Base-by-base conservation (phyloP, 768 basidiomycete species). In the Tephrocybe sp. region DNA sequence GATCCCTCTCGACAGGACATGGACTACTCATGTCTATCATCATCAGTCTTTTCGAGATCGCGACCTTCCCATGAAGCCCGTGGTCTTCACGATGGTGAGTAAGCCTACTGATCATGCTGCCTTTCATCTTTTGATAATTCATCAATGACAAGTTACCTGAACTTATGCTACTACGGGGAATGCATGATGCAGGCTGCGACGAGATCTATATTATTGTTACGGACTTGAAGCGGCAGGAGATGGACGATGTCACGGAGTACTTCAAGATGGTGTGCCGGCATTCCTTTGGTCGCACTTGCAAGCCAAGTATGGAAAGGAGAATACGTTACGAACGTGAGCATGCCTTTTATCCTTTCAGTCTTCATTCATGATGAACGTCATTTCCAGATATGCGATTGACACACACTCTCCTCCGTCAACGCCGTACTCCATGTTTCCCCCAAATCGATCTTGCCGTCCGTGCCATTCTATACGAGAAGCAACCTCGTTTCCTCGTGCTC, bases 11-110 rank as follows among this genome's bases (percentile, higher is more conserved):
- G 86, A 88, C 74, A 77, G 87, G 51, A 87, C 86, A 15, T 89
- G 87, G 87, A 86, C 83, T 25, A 89, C 87, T 7, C 85, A 89
- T 65, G 83, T 89, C 32, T 89, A 84, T 60, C 86, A 89, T 63
- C 87, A 89, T 52, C 76, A 80, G 52, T 84, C 86, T 3, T 86
- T 88, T 79, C 77, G 82, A 52, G 86, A 87, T 57, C 75, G 84
- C 46, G 84, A 83, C 53, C 64, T 86, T 32, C 81, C 82, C 21
- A 88, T 88, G 86, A 83, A 87, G 77, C 87, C 84, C 5, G 87
- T 89, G 2, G 83, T 89, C 0, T 87, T 87, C 60, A 88, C 87
- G 40, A 87, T 89, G 84, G 87, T 87, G 58, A 55, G 74, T 62
- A 28, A 36, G 28, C 18, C 24, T 55, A 11, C 18, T 21, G 25